These are phyloP conservation scores for Phytophthora cryptogea DNA, from an alignment of 352 stramenopile species.

Conservation along the genomic window DNA sequence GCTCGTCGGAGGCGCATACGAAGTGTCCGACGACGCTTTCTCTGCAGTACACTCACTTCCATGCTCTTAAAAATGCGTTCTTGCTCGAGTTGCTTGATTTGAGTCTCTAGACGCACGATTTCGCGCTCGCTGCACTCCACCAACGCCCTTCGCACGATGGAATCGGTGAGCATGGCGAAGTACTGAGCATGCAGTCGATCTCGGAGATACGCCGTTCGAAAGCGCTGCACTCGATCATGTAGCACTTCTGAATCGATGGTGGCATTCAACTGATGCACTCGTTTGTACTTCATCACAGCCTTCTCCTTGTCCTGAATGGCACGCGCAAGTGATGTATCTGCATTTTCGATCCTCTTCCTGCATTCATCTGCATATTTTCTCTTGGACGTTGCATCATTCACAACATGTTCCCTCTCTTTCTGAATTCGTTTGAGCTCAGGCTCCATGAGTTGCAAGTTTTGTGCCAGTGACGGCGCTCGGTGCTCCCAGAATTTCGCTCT, in stretches of 20 bases:
- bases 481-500: constrained; percentile 41
- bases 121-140: constrained; percentile 55
- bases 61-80: constrained; percentile 54
- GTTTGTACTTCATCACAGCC: constrained; percentile 38
- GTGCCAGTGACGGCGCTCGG: constrained; percentile 19
- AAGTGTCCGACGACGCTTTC: constrained; percentile 46
- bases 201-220: constrained; percentile 61
- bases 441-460: constrained; percentile 44
- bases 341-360: constrained; percentile 37
- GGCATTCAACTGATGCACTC: constrained; percentile 51
- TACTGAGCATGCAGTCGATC: constrained; percentile 59
- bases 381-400: constrained; percentile 56
- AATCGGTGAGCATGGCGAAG: constrained; percentile 65
- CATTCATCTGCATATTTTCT: constrained; percentile 50
- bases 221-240: constrained; percentile 66
- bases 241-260: constrained; percentile 77
- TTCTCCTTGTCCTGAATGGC: constrained; percentile 50
- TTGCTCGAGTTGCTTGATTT: constrained; percentile 39
- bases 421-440: constrained; percentile 50
- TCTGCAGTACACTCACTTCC: constrained; percentile 54
- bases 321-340: constrained; percentile 34
- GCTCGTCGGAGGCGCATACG: constrained; percentile 52
- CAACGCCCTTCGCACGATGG: constrained; percentile 51
- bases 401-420: constrained; percentile 56
- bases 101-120: constrained; percentile 35